Base-by-base conservation (phyloP, 176 grass and related monocot genomes). In the Ensete glaucum region DNA sequence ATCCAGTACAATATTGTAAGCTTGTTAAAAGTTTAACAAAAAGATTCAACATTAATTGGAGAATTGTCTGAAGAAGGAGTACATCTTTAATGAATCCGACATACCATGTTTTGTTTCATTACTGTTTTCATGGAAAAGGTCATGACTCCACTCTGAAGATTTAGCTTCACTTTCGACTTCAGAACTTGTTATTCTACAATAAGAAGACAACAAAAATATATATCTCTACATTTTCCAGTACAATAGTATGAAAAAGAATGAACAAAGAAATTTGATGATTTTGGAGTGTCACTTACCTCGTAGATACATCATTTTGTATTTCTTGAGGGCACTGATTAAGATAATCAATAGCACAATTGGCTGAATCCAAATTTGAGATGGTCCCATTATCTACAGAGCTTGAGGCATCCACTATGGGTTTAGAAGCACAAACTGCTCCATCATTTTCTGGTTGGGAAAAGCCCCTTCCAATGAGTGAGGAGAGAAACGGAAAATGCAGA, bases 401-500 rank as follows among this genome's bases (percentile, higher is more conserved):
- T 25, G 68, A 74, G 62, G 53, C 77, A 50, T 9, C 68, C 52
- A 68, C n/a, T 34, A 55, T 49, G 54, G 52, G 43, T 43, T 68
- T 62, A 72, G 62, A 58, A 64, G 83, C 83, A 84, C 77, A 73
- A 25, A 84, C 77, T 6, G 51, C 19, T 15, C 20, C 52, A 78
- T 69, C 67, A 64, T 78, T 50, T 72, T 81, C 67, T 54, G 73
- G 26, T 56, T 81, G 79, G 27, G 72, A 57, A 58, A 79, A 75
- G 78, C 84, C 83, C 79, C 82, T 77, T 80, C 83, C 74, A 67
- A 91, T 80, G 80, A 98, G 67, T 75, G 85, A 89, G 53, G 86
- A 85, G 62, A 93, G 74, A 81, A 98, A 89, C 64, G 82, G 95
- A 84, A 93, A 81, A 78, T 63, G 82, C 21, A 62, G 77, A 58